phyloP scores from a whole-genome alignment of 257 asterid species.

The Datura wrightii region DNA sequence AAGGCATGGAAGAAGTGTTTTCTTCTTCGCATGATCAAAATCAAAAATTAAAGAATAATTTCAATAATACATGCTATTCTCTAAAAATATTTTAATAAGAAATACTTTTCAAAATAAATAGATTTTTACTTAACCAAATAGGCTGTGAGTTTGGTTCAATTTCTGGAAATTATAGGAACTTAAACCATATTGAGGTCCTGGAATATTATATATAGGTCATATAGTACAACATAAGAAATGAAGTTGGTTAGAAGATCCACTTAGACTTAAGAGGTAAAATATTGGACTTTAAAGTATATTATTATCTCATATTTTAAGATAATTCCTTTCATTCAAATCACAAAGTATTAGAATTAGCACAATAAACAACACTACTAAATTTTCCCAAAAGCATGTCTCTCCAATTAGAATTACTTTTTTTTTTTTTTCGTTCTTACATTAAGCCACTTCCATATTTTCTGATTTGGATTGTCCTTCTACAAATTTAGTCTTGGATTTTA shows the following conservation, averaged over 20 bases:
- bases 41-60: no score
- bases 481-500: constrained; percentile 56
- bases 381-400: constrained; percentile 14
- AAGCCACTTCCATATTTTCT: constrained; percentile 72
- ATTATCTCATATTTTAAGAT: background rate
- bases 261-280: background rate
- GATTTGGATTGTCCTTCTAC: constrained; percentile 52
- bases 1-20: no score
- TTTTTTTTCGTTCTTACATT: constrained; percentile 25
- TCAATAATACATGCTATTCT: no score
- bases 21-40: no score
- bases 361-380: constrained; percentile 30
- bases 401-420: constrained; percentile 14
- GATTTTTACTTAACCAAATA: no score
- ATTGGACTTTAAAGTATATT: background rate
- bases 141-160: background rate
- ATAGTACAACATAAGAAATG: background rate
- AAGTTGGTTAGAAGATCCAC: background rate
- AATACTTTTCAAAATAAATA: no score
- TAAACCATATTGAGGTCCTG: background rate
- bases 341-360: constrained; percentile 39
- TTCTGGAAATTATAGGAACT: background rate
- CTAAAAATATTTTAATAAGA: no score
- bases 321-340: constrained; percentile 39
- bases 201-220: background rate